Evolutionary conservation across 1,139 yeast species (phyloP), one percentile per base, ranked within the genome.

Genomic region (Hansenula sp.): DNA sequence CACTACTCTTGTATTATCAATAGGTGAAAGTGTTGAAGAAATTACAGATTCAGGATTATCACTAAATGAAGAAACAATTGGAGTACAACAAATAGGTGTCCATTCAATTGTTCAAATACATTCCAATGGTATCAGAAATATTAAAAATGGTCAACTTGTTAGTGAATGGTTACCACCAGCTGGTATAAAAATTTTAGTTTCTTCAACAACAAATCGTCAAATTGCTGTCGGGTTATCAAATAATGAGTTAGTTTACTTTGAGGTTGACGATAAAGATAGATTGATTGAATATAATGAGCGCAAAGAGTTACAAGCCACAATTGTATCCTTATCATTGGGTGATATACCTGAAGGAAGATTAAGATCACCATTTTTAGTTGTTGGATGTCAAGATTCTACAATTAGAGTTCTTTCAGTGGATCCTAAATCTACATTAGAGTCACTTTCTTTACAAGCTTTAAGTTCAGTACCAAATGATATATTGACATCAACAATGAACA

Each of bases 141-240:
- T 89, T 3, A 60, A 68, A 25, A 55, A 57, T 20, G 46, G 50
- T 2, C 51, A 57, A 13, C 31, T 49, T 2, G 37, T 40, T 20
- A 50, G 40, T 8, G 85, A 85, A 48, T 92, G 98, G 98, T 69
- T 64, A 32, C 88, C 96, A 1, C 95, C 96, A 0, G 82, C 83
- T 0, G 95, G 95, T 7, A 77, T 83, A 14, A 67, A 74, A 25
- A 72, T 92, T 32, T 55, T 74, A 0, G 64, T 68, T 22, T 83
- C 90, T 0, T 61, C 87, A 2, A 64, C 83, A 4, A 87, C 87
- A 29, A 68, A 72, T 31, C 71, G 74, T 18, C 97, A 92, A 59
- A 68, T 90, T 1, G 77, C 77, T 0, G 55, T 92, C 9, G 89
- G 81, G 0, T 61, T 92, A 10, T 80, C 94, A 2, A 86, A 82